phyloP scores from a whole-genome alignment of 1,284 basidiomycete genomes.

The Gymnopus androsaceus region DNA sequence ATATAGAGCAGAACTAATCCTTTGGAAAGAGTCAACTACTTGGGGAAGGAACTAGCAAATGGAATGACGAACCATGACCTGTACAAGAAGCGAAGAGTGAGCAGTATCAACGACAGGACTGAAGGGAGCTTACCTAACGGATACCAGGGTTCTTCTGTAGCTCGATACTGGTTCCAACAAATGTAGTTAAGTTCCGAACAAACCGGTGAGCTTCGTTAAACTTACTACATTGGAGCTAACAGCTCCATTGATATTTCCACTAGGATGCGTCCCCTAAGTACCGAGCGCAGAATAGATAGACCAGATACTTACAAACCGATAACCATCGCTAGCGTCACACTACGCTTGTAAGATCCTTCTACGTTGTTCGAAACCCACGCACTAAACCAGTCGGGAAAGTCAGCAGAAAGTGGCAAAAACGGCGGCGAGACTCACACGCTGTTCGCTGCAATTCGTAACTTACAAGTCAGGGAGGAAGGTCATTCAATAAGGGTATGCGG shows the following conservation, averaged over 20 bases:
- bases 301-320: conserved; percentile 54
- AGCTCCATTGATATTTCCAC: conserved; percentile 71
- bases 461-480: not conserved
- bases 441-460: conserved; percentile 46
- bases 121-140: conserved; percentile 51
- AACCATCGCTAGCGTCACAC: conserved; percentile 70
- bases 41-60: not conserved
- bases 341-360: conserved; percentile 76
- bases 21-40: conserved; percentile 11
- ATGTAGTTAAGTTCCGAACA: conserved; percentile 4
- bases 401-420: not conserved
- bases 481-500: not conserved
- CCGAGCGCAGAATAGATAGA: not conserved
- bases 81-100: not conserved
- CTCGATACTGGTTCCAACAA: conserved; percentile 57
- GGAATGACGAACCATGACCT: conserved; percentile 44
- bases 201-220: conserved; percentile 17
- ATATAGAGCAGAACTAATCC: conserved; percentile 73
- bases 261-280: conserved; percentile 22
- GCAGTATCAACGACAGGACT: not conserved
- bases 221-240: conserved; percentile 69
- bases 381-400: conserved; percentile 30
- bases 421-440: conserved; percentile 46
- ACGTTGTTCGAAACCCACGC: conserved; percentile 76
- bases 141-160: conserved; percentile 69